phyloP scores from a whole-genome alignment of 2,329 filamentous ascomycete genomes.

The Venturia effusa region DNA sequence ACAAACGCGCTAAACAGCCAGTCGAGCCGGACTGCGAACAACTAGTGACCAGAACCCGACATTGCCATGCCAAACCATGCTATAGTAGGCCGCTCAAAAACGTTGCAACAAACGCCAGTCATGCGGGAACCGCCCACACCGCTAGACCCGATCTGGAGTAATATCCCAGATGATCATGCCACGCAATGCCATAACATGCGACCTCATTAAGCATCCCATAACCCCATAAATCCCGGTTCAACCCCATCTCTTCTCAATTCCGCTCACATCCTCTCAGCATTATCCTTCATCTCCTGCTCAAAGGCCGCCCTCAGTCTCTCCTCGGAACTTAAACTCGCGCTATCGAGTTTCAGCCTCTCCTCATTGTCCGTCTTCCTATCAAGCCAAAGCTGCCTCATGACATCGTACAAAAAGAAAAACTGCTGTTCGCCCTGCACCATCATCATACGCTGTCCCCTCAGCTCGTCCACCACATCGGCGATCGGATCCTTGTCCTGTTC shows the following conservation, averaged over 20 bases:
- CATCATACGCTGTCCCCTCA: constrained; percentile 79
- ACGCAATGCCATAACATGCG: not conserved
- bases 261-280: constrained; percentile 6
- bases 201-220: not conserved
- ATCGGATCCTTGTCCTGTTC: constrained; percentile 54
- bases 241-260: not conserved
- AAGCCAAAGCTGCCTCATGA: constrained; percentile 63
- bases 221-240: not conserved
- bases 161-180: not conserved
- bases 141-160: not conserved
- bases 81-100: not conserved
- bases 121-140: not conserved
- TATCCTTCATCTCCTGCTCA: constrained; percentile 9
- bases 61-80: not conserved
- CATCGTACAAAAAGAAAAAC: constrained; percentile 80
- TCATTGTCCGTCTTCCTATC: constrained; percentile 31
- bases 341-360: not conserved
- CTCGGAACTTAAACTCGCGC: not conserved
- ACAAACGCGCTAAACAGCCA: too few relatives aligned
- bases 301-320: constrained; percentile 4
- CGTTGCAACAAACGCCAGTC: not conserved
- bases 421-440: constrained; percentile 92
- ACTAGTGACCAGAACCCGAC: too few relatives aligned
- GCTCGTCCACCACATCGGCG: constrained; percentile 63
- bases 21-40: too few relatives aligned